Evolutionary conservation across 805 yeast species (phyloP).

Genomic region (Cyberlindnera mycetangii): DNA sequence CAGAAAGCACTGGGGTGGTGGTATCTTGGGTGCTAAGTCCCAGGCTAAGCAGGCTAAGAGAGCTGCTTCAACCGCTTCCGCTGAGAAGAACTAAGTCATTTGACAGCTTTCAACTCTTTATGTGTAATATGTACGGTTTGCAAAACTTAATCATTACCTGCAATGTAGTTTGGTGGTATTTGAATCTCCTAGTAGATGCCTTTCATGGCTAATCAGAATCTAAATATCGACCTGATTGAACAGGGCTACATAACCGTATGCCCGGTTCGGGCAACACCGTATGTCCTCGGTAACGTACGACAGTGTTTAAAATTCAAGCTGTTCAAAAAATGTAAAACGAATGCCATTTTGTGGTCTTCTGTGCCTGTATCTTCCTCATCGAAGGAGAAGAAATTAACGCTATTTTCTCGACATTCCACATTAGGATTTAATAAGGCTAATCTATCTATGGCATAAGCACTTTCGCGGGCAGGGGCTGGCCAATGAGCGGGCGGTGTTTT

Average conservation of each 20-base stretch:
- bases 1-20: conserved; percentile 99
- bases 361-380: no score
- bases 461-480: conserved; percentile 7
- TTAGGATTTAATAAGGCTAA: not conserved
- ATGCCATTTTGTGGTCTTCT: no score
- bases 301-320: no score
- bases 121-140: conserved; percentile 8
- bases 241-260: not conserved
- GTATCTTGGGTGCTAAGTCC: conserved; percentile 95
- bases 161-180: no score
- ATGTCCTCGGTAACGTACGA: not conserved
- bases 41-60: conserved; percentile 61
- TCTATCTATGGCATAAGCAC: not conserved
- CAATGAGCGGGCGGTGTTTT: conserved; percentile 15
- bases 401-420: no score
- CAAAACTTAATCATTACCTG: not conserved
- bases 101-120: not conserved
- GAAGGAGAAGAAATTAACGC: no score
- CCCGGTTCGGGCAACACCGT: not conserved
- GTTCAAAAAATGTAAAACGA: no score
- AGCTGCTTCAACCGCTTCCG: conserved; percentile 19
- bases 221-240: not conserved
- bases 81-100: conserved; percentile 19
- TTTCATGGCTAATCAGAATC: not conserved
- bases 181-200: no score